phyloP scores from a whole-genome alignment of 2,329 filamentous ascomycete species.

The Dothideomycetidae sp. region DNA sequence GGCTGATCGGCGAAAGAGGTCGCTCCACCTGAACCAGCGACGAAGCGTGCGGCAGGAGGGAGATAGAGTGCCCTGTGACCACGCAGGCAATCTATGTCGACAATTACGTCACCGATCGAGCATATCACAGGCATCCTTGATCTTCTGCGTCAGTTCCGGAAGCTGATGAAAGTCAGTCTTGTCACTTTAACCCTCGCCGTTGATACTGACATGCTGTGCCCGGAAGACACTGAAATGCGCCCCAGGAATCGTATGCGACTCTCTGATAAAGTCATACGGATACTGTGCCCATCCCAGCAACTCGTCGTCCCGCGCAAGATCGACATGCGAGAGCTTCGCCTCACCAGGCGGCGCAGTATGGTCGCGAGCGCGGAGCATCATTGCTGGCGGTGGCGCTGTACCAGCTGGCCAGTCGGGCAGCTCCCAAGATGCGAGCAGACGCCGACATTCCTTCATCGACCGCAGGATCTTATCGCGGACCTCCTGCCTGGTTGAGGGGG shows the following conservation, averaged over 20 bases:
- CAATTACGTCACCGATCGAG: not conserved
- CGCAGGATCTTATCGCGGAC: constrained; percentile 5
- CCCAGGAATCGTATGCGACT: not conserved
- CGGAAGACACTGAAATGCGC: constrained; percentile 5
- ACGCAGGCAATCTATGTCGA: no score
- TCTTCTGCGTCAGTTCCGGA: not conserved
- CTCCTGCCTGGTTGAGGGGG: not conserved
- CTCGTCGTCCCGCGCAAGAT: constrained; percentile 1
- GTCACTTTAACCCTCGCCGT: not conserved
- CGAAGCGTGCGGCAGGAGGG: no score
- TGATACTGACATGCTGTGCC: constrained; percentile 5
- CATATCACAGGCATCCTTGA: not conserved
- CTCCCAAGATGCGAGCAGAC: not conserved
- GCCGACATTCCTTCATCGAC: constrained; percentile 2
- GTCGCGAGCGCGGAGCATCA: constrained; percentile 3
- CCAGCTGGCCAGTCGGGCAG: constrained; percentile 1
- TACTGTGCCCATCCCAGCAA: constrained; percentile 2
- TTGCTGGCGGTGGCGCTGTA: not conserved
- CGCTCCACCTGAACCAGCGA: no score
- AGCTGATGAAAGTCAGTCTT: not conserved
- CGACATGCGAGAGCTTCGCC: constrained; percentile 1
- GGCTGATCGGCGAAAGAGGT: no score
- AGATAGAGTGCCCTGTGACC: no score
- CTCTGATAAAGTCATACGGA: not conserved
- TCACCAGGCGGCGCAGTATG: not conserved